Base-by-base conservation (phyloP, 768 basidiomycete species). In the Russula earlei region DNA sequence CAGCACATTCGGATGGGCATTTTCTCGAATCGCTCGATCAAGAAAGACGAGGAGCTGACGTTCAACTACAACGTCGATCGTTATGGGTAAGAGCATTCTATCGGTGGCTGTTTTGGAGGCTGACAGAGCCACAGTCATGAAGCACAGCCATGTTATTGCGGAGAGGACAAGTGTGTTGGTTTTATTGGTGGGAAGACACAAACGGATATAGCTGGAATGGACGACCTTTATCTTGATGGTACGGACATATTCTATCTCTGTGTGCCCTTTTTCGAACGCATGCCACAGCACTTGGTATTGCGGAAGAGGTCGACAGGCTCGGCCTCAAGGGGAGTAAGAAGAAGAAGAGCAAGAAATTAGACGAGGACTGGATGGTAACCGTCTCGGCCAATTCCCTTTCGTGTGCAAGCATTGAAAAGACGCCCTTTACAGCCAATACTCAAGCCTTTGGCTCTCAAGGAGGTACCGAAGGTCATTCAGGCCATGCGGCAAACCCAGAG, bases 11-110 rank as follows among this genome's bases (percentile, higher is more conserved):
- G 96, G 34, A 97, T 97, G 95, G 96, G 94, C 43, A 97, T 98
- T 63, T 99, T 98, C 65, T 84, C 95, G n/a, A 91, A 85, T 64
- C 78, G 91, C 41, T 61, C 75, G 51, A 85, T 97, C 62, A 69
- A 77, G 67, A 81, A 80, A 66, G 69, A 89, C 59, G 93, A 96
- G 66, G 94, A 97, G 70, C 70, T 97, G 63, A 98, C 96, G 0
- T 98, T 98, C 75, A 98, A 99, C 71, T 99, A 99, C 69, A 99
- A 99, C 68, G 96, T 98, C 38, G 96, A 98, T 70, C 91, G 96
- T 55, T 99, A 99, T 65, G 96, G 95, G 95, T 94, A 58, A 47
- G 85, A 7, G 74, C 17, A 12, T 10, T 4, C 44, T 14, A 8
- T n/a, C 14, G 43, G 4, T 7, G 12, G 8, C 25, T 29, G 2